Conservation (phyloP, 1,284 basidiomycete genomes). For the Irpex rosettiformis region DNA sequence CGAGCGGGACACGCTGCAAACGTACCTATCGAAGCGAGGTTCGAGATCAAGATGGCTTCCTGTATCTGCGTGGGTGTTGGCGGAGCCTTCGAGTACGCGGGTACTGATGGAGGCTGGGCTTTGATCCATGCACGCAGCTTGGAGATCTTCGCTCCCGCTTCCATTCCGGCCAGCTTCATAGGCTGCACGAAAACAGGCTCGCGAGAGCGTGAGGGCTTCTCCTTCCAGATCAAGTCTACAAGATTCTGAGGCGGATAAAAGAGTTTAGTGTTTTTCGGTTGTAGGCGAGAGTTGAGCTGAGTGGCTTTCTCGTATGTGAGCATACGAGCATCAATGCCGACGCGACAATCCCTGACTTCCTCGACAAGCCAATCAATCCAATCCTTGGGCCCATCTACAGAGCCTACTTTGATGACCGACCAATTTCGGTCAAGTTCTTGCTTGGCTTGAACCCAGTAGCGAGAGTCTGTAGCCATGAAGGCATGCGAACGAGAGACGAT, state of each 20-base stretch:
- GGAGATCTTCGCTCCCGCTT: slow-evolving; percentile 55
- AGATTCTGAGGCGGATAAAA: slow-evolving; percentile 78
- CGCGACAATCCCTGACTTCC: slow-evolving; percentile 50
- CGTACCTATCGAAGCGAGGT: slow-evolving; percentile 61
- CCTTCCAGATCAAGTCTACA: slow-evolving; percentile 81
- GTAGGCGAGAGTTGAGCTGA: slow-evolving; percentile 54
- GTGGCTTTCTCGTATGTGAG: slow-evolving; percentile 73
- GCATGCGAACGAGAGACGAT: slow-evolving; percentile 66
- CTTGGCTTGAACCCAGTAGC: slow-evolving; percentile 87
- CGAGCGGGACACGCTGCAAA: slow-evolving; percentile 12
- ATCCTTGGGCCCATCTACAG: slow-evolving; percentile 54
- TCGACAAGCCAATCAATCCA: slow-evolving; percentile 78
- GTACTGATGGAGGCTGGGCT: slow-evolving; percentile 53
- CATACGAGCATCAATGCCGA: slow-evolving; percentile 90
- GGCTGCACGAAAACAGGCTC: slow-evolving; percentile 76
- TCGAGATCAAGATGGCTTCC: slow-evolving; percentile 62
- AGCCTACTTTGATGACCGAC: slow-evolving; percentile 70
- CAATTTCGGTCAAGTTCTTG: slow-evolving; percentile 78
- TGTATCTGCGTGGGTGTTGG: slow-evolving; percentile 63
- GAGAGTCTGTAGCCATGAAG: slow-evolving; percentile 82
- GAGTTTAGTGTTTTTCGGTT: slow-evolving; percentile 52
- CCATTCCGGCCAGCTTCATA: slow-evolving; percentile 66
- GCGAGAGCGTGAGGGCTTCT: slow-evolving; percentile 65
- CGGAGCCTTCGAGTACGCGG: slow-evolving; percentile 55
- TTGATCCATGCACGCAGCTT: slow-evolving; percentile 63